Conservation (phyloP, 2,329 filamentous ascomycete genomes). For the Trichophyton mentagrophytes region DNA sequence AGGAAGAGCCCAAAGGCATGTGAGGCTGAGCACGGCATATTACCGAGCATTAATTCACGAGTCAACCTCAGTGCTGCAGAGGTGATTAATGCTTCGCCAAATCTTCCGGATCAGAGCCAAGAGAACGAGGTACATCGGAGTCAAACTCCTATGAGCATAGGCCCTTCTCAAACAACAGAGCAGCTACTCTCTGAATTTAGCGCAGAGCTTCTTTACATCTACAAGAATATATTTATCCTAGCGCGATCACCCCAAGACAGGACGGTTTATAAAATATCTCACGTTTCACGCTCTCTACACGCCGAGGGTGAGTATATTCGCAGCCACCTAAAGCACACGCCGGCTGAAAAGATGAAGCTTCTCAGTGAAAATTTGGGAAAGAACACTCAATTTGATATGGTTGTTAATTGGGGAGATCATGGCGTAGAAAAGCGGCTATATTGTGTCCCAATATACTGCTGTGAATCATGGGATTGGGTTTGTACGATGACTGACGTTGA, state of each 20-base stretch:
- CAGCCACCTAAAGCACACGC: conserved; percentile 19
- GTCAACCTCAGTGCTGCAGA: not conserved
- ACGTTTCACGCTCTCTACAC: conserved; percentile 18
- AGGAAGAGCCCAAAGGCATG: not conserved
- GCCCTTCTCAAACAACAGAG: conserved; percentile 6
- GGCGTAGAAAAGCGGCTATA: conserved; percentile 18
- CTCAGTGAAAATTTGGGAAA: conserved; percentile 13
- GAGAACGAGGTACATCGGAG: not conserved
- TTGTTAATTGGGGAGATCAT: conserved; percentile 18
- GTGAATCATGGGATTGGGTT: conserved; percentile 17
- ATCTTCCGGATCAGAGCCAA: not conserved
- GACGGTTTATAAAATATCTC: conserved; percentile 20
- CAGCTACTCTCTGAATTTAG: conserved; percentile 17
- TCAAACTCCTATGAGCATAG: not conserved
- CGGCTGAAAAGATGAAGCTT: conserved; percentile 11
- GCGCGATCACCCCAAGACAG: conserved; percentile 16
- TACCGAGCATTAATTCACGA: not conserved
- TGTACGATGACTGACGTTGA: conserved; percentile 17
- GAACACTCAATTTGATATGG: conserved; percentile 15
- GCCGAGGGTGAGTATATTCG: conserved; percentile 17
- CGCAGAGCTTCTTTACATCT: conserved; percentile 16
- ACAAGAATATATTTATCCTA: conserved; percentile 21
- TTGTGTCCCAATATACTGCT: conserved; percentile 19
- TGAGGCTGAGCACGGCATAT: not conserved
- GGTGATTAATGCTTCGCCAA: not conserved